Evolutionary conservation across 305 asterid species (phyloP), one percentile per base, ranked within the genome.

Genomic region (Solanum chacoense): DNA sequence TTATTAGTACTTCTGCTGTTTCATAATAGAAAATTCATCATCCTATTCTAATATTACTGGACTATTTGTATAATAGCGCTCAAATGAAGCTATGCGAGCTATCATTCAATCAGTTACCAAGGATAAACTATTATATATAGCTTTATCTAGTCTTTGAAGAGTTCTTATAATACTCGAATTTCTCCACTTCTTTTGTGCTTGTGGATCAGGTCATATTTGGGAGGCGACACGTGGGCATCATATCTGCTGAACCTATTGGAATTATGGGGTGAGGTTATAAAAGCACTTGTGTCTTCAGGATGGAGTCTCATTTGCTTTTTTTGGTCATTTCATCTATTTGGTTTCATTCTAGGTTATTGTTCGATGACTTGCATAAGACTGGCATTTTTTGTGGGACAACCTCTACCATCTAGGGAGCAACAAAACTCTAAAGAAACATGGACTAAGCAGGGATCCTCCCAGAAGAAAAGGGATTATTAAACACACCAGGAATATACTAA

Each of bases 301-400:
- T 69, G 18, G 76, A 72, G 50, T 88, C 28, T 80, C 69, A 0
- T 59, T 20, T 84, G 63, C 35, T 38, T 79, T 11, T 50, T 16
- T 72, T 74, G 40, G 34, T 34, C 29, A n/a, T 88, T 7, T 78
- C 74, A 18, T 83, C 55, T 63, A 38, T n/a, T n/a, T 88, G 89
- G 79, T 87, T 87, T 75, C 77, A 6, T n/a, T 91, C 85, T 84
- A 97, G 98, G 91, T 92, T 93, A 83, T 94, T 93, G 76, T 95
- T 97, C 22, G 98, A 95, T 77, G 99, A 96, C 92, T 90, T 96
- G 95, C 99, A 95, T 85, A 94, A 94, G 90, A 96, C 99, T 7
- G 97, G 98, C 78, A 96, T 96, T 92, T 97, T 92, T 86, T 98
- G 8, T 97, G 98, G 99, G 98, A 93, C 76, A 94, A 94, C 91